phyloP scores from a whole-genome alignment of 768 basidiomycete species.

The Xerocomellus amylosporus region DNA sequence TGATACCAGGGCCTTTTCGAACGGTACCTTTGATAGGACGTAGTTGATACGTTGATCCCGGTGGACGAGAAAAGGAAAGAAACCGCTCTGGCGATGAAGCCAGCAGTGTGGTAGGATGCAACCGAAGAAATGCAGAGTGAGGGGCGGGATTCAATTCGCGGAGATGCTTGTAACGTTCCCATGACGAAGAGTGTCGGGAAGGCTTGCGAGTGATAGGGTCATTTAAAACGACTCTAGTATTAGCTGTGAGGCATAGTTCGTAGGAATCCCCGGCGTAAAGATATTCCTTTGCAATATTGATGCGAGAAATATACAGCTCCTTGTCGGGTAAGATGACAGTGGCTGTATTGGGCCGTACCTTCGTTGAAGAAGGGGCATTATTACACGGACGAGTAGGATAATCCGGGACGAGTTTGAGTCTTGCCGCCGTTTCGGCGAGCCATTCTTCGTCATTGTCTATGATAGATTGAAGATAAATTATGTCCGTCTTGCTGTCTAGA shows the following conservation, averaged over 20 bases:
- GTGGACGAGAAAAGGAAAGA: constrained; percentile 71
- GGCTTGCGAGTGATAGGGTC: constrained; percentile 21
- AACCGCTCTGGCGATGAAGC: constrained; percentile 93
- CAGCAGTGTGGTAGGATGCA: constrained; percentile 73
- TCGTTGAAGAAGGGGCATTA: constrained; percentile 23
- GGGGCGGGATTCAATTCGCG: constrained; percentile 83
- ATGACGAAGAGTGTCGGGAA: constrained; percentile 41
- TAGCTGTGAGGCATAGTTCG: constrained; percentile 87
- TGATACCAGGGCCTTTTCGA: constrained; percentile 63
- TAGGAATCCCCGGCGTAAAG: constrained; percentile 87
- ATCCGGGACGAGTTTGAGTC: constrained; percentile 15
- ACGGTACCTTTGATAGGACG: constrained; percentile 95
- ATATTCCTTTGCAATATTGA: constrained; percentile 66
- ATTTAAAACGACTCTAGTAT: constrained; percentile 55
- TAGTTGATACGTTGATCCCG: constrained; percentile 67
- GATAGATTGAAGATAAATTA: constrained; percentile 64
- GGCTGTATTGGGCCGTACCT: constrained; percentile 23
- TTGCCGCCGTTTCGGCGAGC: constrained; percentile 44
- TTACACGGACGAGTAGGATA: constrained; percentile 13
- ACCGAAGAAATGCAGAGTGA: constrained; percentile 76
- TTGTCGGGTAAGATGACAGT: constrained; percentile 55
- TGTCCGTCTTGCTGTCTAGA: constrained; percentile 50
- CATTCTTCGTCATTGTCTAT: constrained; percentile 57
- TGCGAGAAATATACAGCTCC: constrained; percentile 60
- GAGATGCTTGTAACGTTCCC: constrained; percentile 72